Conservation (phyloP, 495 filamentous ascomycete genomes). For the Talaromyces trachyspermus region DNA sequence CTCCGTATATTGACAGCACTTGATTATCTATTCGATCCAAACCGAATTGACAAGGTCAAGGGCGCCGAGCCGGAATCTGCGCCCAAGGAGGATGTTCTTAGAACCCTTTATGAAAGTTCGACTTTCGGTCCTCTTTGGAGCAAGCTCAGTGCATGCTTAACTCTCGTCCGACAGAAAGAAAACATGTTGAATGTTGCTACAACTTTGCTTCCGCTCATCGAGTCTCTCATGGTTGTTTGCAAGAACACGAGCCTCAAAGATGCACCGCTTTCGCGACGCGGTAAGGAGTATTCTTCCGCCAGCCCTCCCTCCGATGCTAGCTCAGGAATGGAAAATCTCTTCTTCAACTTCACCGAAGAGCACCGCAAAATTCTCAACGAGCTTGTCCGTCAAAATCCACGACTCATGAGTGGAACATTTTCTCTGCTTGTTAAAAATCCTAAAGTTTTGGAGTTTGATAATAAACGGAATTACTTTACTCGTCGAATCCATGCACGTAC, state of each 20-base stretch:
- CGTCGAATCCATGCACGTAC: constrained; percentile 78
- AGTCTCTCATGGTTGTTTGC: constrained; percentile 97
- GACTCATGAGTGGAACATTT: constrained; percentile 97
- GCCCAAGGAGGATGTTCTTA: constrained; percentile 68
- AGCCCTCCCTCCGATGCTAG: constrained; percentile 65
- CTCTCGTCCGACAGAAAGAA: constrained; percentile 79
- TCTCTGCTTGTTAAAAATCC: constrained; percentile 95
- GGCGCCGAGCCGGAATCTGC: constrained; percentile 47
- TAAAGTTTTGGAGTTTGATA: constrained; percentile 98
- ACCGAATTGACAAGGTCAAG: constrained; percentile 49
- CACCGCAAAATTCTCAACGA: constrained; percentile 98
- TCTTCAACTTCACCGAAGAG: constrained; percentile 98
- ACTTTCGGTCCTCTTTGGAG: constrained; percentile 88
- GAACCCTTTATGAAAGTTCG: constrained; percentile 79
- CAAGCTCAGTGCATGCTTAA: constrained; percentile 87
- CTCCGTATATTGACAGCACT: constrained; percentile 89
- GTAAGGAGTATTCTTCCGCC: constrained; percentile 63
- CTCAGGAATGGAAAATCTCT: constrained; percentile 75
- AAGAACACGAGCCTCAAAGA: constrained; percentile 87
- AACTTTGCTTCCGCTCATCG: constrained; percentile 86
- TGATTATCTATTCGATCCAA: constrained; percentile 86
- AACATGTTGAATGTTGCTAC: constrained; percentile 96
- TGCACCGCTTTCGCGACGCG: constrained; percentile 46
- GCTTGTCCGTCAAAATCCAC: constrained; percentile 90
- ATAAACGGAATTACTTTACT: constrained; percentile 99